Base-by-base conservation (phyloP, 2,329 filamentous ascomycete genomes). In the Claviceps arundinis region DNA sequence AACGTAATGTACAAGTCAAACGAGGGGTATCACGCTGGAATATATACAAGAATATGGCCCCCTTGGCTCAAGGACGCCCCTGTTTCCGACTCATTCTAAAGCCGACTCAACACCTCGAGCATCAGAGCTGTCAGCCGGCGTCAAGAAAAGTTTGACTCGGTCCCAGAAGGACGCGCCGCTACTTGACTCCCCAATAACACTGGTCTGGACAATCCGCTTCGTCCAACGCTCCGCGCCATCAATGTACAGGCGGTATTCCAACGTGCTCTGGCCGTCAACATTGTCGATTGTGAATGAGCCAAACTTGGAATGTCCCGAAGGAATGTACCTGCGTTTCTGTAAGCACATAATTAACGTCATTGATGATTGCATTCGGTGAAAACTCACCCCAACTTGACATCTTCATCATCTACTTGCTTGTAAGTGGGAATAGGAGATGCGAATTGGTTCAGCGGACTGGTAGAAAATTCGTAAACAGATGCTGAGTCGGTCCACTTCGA, bases 381-480 rank as follows among this genome's bases (percentile, higher is more conserved):
- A 34, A 51, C 78, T 72, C 78, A 95, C 81, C 91, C 88, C 57
- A 97, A 75, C 63, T 84, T 77, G 11, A 95, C 80, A 68, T 97
- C 93, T 59, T 90, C 82, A 1, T 83, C 76, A 58, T 94, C 89
- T 1, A 77, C 80, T 67, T 96, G 89, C 58, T 74, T 75, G 67
- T 97, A 98, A 0, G 89, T 91, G 2, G 84, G 77, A 24, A 91
- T 71, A 0, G 93, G 93, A 4, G 93, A 78, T 59, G 93, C 95
- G 64, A 98, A 98, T 76, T 97, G 95, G 64, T 84, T 94, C 50
- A 98, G 66, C 0, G 93, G 93, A 51, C 87, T 93, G 1, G 86
- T 89, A 24, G 87, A 93, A 67, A 96, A 97, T 66, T 98, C 93
- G 60, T 95, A 85, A 0, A 94, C 86, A 0, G 83, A 76, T 1